These are phyloP conservation scores for Backusella parvicylindrica DNA, from an alignment of 192 early-diverging fungal genomes.

Conservation along the genomic window DNA sequence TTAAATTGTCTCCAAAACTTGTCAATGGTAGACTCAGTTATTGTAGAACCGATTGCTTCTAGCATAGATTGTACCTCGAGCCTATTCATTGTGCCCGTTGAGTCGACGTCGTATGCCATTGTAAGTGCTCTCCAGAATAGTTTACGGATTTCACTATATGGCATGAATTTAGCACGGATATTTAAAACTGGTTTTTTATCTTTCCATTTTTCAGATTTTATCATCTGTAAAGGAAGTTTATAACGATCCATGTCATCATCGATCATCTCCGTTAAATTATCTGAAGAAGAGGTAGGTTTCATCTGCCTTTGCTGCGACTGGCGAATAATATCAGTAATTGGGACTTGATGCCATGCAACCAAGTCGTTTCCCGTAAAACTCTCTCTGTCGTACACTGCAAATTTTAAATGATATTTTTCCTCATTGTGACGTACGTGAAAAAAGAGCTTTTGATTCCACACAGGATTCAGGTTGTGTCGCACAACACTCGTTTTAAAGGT, in stretches of 20 bases:
- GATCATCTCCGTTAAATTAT: not conserved
- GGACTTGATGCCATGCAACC: slow-evolving; percentile 47
- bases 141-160: slow-evolving; percentile 55
- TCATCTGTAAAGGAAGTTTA: slow-evolving; percentile 36
- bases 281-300: not conserved
- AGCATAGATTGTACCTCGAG: slow-evolving; percentile 68
- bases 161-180: slow-evolving; percentile 62
- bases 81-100: slow-evolving; percentile 54
- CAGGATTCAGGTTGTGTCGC: slow-evolving; percentile 64
- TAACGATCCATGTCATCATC: slow-evolving; percentile 44
- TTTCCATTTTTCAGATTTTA: slow-evolving; percentile 33
- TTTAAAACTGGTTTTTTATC: slow-evolving; percentile 41
- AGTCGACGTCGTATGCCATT: slow-evolving; percentile 58
- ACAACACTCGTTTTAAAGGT: slow-evolving; percentile 68
- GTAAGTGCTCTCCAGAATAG: slow-evolving; percentile 70
- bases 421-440: slow-evolving; percentile 50
- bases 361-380: slow-evolving; percentile 66
- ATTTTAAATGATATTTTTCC: slow-evolving; percentile 42
- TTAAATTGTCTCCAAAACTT: slow-evolving; percentile 46
- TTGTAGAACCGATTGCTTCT: slow-evolving; percentile 63
- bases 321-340: slow-evolving; percentile 48
- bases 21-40: slow-evolving; percentile 63
- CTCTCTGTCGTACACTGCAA: slow-evolving; percentile 73
- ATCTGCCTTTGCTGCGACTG: not conserved
- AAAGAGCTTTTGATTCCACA: slow-evolving; percentile 73